Evolutionary conservation across 2,329 filamentous ascomycete species (phyloP), one percentile per base, ranked within the genome.

Genomic region (Trichophyton schoenleinii): DNA sequence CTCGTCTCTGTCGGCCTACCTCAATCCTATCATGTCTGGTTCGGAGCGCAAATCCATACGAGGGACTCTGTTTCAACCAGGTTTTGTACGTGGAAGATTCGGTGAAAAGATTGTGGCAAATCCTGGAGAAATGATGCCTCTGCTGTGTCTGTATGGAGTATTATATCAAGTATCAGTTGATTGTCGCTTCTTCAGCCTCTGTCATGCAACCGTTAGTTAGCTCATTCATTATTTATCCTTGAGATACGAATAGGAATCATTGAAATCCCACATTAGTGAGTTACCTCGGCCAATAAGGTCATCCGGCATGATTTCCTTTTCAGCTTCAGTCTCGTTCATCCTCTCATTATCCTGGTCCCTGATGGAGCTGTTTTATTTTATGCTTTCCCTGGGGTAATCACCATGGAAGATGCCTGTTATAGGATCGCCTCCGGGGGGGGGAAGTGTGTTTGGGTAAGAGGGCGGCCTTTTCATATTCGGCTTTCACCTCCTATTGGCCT

Each of bases 391-490:
- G 52, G 52, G 52, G 52, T 55, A 55, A 20, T 15, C 15, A 36
- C 2, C 28, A 55, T 34, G 52, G 52, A 36, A 20, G 28, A 55
- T 55, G 52, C 52, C 52, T 55, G 52, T 18, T 55, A 55, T 36
- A 55, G 52, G 52, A 55, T 55, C 52, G 52, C 52, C 52, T 36
- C 52, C 31, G 28, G 52, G 52, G 28, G 52, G 52, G 49, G 34
- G 11, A 8, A 38, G 34, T 38, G 34, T 38, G 34, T 13, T 38
- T 38, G 34, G 34, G 11, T 38, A 13, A 11, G 34, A 38, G 34
- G 34, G 34, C 41, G n/a, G 52, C 28, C 52, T n/a, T 9, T 20
- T 31, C 22, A 52, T 52, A 15, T 31, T 36, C 15, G 9, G 3
- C 34, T 31, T 55, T 55, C 31, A 6, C 52, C 34, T 55, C 52